These are phyloP conservation scores for Skeletonema potamos DNA, from an alignment of 108 stramenopile genomes.

Conservation along the genomic window DNA sequence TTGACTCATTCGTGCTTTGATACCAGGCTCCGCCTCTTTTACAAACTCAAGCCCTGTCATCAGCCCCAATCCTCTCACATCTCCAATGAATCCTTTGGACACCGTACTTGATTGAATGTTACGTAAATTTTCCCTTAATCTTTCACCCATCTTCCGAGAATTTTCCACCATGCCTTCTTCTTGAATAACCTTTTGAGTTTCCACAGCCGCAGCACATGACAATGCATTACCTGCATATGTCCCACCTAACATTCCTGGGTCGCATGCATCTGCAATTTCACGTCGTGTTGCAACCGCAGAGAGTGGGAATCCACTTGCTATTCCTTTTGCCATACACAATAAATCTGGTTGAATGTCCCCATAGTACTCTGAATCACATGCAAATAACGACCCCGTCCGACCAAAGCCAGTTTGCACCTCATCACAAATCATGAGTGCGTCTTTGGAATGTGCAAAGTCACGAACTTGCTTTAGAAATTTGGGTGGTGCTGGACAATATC, in stretches of 20 bases:
- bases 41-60: slow-evolving; percentile 74
- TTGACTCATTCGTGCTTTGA: slow-evolving; percentile 18
- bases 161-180: slow-evolving; percentile 61
- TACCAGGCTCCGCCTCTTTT: slow-evolving; percentile 35
- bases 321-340: slow-evolving; percentile 72
- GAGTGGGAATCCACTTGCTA: slow-evolving; percentile 70
- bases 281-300: slow-evolving; percentile 58
- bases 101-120: slow-evolving; percentile 18
- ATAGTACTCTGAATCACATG: slow-evolving; percentile 65
- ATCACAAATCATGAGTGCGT: slow-evolving; percentile 90
- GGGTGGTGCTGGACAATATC: slow-evolving; percentile 58
- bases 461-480: slow-evolving; percentile 49
- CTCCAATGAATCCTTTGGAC: slow-evolving; percentile 45
- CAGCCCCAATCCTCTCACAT: slow-evolving; percentile 65
- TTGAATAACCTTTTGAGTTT: slow-evolving; percentile 53
- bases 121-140: slow-evolving; percentile 40
- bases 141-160: slow-evolving; percentile 39
- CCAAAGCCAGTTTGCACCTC: slow-evolving; percentile 98
- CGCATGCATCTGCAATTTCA: slow-evolving; percentile 56
- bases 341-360: slow-evolving; percentile 59
- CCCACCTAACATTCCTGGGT: slow-evolving; percentile 65
- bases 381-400: slow-evolving; percentile 91
- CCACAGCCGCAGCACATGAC: slow-evolving; percentile 68
- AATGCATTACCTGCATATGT: slow-evolving; percentile 75
- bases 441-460: slow-evolving; percentile 56